phyloP scores from a whole-genome alignment of 106 monocot genomes.

The Dendrobium huoshanense region DNA sequence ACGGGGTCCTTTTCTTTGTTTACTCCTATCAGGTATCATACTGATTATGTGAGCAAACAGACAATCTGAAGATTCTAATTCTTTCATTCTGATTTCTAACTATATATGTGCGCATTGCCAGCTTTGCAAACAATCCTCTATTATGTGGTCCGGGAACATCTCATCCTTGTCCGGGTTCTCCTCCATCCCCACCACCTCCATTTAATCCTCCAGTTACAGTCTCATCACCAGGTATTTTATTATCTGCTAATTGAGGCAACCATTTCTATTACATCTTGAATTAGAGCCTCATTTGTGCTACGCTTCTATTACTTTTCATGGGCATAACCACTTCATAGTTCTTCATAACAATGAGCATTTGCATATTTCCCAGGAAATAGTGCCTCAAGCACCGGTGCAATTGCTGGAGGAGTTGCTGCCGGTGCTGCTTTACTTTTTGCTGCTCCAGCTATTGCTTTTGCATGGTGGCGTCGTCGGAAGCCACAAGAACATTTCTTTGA shows the following conservation, averaged over 20 bases:
- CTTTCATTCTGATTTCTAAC: not conserved
- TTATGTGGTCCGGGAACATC: conserved; percentile 42
- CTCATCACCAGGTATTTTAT: conserved; percentile 32
- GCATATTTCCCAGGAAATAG: conserved; percentile 24
- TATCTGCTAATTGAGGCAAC: not conserved
- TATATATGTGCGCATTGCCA: conserved; percentile 21
- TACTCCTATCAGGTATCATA: conserved; percentile 72
- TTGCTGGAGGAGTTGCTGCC: conserved; percentile 93
- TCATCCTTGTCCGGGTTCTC: conserved; percentile 35
- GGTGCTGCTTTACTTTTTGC: conserved; percentile 86
- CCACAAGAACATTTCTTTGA: conserved; percentile 90
- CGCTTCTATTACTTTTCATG: too few relatives aligned
- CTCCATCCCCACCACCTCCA: conserved; percentile 53
- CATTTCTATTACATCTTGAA: not conserved
- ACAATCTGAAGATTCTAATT: not conserved
- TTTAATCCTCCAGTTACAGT: conserved; percentile 32
- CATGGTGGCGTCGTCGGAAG: conserved; percentile 87
- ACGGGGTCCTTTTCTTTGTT: conserved; percentile 83
- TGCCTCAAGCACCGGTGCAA: conserved; percentile 68
- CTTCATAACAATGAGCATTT: too few relatives aligned
- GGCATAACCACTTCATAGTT: too few relatives aligned
- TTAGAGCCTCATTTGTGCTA: not conserved
- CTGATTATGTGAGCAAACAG: conserved; percentile 8
- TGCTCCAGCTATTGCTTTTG: conserved; percentile 77
- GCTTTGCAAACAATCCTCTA: conserved; percentile 56